Base-by-base conservation (phyloP, 768 basidiomycete genomes). In the Russula griseocarnosa region DNA sequence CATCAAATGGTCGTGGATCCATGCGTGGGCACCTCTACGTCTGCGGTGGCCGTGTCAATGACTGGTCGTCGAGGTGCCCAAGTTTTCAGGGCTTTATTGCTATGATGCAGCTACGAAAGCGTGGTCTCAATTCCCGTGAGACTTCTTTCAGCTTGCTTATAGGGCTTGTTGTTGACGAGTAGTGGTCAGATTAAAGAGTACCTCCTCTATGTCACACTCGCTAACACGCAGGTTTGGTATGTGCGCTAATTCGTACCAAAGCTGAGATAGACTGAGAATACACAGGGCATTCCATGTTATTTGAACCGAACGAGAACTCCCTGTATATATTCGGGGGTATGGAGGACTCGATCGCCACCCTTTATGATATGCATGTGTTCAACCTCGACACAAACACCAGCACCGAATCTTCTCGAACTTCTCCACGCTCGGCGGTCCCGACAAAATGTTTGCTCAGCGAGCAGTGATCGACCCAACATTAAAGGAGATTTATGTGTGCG, bases 1-100 rank as follows among this genome's bases (percentile, higher is more conserved):
- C 90, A 92, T 68, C 88, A 90, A 73, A 88, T 92, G 84, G 86
- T 77, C 36, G 83, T 92, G 70, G 90, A 92, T 69, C 80, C 80
- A 46, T 86, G 5, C 74, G 81, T 0, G 89, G 90, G 71, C 82
- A 85, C 3, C 70, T 93, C 8, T 92, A 91, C 63, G 82, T 90
- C 8, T 88, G 84, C 66, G 90, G 91, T 9, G 91, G 91, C 1
- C 82, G 87, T 18, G 77, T 90, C 4, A 82, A 87, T 18, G 87
- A 88, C 66, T 83, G 82, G 13, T 81, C 88, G 32, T 83, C 81
- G 79, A 83, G 18, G 73, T 76, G 0, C 70, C 78, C 52, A 87
- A 84, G 64, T 90, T 85, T 68, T 84, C 88, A 16, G 88, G 87
- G 4, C 71, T 92, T 66, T 92, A 88, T 69, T 84, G 85, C 70